Evolutionary conservation across 2,329 filamentous ascomycete species (phyloP).

Genomic region (Grosmannia clavigera): DNA sequence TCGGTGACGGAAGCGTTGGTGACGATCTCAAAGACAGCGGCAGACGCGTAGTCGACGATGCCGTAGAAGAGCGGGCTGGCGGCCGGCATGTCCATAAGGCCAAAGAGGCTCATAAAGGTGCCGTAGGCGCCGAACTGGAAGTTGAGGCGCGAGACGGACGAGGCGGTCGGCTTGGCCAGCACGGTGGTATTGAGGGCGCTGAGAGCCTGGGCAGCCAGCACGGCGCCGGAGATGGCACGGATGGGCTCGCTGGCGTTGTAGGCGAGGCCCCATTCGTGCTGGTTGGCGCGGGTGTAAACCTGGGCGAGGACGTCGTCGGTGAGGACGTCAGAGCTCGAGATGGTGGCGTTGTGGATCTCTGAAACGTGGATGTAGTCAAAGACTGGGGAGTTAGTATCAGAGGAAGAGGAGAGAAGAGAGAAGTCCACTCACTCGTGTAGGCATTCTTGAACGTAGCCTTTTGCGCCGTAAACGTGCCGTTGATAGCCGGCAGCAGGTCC

Average conservation of each 20-base stretch:
- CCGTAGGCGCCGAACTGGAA: slow-evolving; percentile 50
- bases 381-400: slow-evolving; percentile 22
- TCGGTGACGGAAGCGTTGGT: slow-evolving; percentile 35
- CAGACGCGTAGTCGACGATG: slow-evolving; percentile 72
- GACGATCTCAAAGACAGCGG: slow-evolving; percentile 66
- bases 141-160: slow-evolving; percentile 27
- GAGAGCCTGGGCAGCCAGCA: slow-evolving; percentile 43
- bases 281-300: slow-evolving; percentile 61
- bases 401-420: too few relatives aligned
- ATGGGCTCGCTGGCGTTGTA: slow-evolving; percentile 63
- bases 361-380: slow-evolving; percentile 50
- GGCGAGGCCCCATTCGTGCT: slow-evolving; percentile 70
- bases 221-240: slow-evolving; percentile 44
- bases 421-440: slow-evolving; percentile 39
- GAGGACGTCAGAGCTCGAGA: slow-evolving; percentile 47
- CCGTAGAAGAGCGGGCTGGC: slow-evolving; percentile 55
- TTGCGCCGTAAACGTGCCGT: slow-evolving; percentile 33
- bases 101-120: slow-evolving; percentile 52
- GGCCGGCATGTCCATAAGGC: slow-evolving; percentile 37
- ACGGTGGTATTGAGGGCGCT: slow-evolving; percentile 40
- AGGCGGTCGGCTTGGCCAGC: slow-evolving; percentile 15
- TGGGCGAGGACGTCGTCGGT: slow-evolving; percentile 45
- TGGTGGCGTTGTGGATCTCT: slow-evolving; percentile 46
- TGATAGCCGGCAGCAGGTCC: slow-evolving; percentile 40
- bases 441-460: slow-evolving; percentile 45